These are phyloP conservation scores for Glycyrrhiza uralensis DNA, from an alignment of 306 rosid genomes.

Conservation along the genomic window DNA sequence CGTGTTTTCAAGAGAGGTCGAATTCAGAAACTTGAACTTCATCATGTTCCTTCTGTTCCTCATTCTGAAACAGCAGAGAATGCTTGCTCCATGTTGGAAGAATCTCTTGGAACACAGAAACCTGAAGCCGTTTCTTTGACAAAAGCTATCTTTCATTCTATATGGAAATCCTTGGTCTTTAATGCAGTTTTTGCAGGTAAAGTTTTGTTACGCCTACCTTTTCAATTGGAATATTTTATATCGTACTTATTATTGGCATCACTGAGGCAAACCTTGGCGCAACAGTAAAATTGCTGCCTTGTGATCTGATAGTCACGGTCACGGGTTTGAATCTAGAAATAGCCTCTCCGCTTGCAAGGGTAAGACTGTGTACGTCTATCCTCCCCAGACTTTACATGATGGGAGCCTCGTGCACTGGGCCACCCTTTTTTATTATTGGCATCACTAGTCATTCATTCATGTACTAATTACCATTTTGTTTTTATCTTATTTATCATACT, in stretches of 20 bases:
- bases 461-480: not conserved
- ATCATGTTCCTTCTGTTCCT: conserved; percentile 63
- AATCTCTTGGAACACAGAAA: conserved; percentile 54
- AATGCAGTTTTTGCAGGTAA: conserved; percentile 78
- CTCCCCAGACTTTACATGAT: too few relatives aligned
- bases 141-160: conserved; percentile 42
- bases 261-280: too few relatives aligned
- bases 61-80: conserved; percentile 54
- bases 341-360: too few relatives aligned
- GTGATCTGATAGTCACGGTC: too few relatives aligned
- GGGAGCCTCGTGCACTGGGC: too few relatives aligned
- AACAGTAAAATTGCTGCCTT: too few relatives aligned
- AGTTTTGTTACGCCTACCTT: too few relatives aligned
- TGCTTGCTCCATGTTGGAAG: conserved; percentile 55
- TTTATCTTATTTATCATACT: not conserved
- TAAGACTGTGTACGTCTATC: too few relatives aligned
- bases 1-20: conserved; percentile 59
- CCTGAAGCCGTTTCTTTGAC: conserved; percentile 44
- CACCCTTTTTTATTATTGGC: too few relatives aligned
- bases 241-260: too few relatives aligned
- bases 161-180: conserved; percentile 48
- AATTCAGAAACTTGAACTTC: conserved; percentile 49
- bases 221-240: too few relatives aligned
- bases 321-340: too few relatives aligned
- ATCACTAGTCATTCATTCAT: not conserved